A percentile compares a stretch with the other conserved stretches of the same genome.
Conservation (phyloP, 345 rosid species). For the Gynandropsis gynandra region DNA sequence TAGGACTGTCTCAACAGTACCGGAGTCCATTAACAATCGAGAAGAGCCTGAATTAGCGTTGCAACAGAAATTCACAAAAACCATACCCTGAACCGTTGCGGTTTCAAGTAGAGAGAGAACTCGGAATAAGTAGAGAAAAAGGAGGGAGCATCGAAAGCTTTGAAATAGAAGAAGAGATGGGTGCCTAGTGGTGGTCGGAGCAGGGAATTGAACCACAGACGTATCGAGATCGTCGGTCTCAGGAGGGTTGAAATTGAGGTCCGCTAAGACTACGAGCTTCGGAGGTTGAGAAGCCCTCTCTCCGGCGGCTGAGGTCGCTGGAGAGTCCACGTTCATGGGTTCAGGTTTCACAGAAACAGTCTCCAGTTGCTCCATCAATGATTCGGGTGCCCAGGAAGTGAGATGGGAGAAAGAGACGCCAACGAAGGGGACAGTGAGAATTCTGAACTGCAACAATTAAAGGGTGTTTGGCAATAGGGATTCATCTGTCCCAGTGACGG, state of each 20-base stretch:
- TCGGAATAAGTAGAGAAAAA: no score
- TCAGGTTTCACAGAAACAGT: slow-evolving; percentile 43
- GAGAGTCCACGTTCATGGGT: slow-evolving; percentile 28
- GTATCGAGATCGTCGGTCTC: slow-evolving; percentile 48
- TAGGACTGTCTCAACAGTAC: not conserved
- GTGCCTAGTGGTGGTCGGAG: slow-evolving; percentile 44
- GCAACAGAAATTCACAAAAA: no score
- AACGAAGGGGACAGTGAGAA: not conserved
- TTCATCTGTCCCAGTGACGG: slow-evolving; percentile 4
- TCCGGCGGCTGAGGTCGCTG: slow-evolving; percentile 20
- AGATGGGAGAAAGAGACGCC: not conserved
- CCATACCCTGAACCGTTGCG: no score
- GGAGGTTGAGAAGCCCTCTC: slow-evolving; percentile 32
- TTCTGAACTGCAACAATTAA: not conserved
- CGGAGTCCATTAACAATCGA: no score
- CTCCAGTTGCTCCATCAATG: slow-evolving; percentile 27
- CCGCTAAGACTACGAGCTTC: slow-evolving; percentile 68
- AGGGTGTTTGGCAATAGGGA: slow-evolving; percentile 17
- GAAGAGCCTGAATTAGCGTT: no score
- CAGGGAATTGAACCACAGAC: slow-evolving; percentile 25
- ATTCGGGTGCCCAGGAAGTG: slow-evolving; percentile 3
- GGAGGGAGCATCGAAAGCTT: no score
- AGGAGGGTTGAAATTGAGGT: slow-evolving; percentile 88
- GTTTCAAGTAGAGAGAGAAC: no score
- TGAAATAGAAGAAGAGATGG: not conserved